Evolutionary conservation across 352 stramenopile species (phyloP), one percentile per base, ranked within the genome.

Genomic region (Blastocystis sp.): DNA sequence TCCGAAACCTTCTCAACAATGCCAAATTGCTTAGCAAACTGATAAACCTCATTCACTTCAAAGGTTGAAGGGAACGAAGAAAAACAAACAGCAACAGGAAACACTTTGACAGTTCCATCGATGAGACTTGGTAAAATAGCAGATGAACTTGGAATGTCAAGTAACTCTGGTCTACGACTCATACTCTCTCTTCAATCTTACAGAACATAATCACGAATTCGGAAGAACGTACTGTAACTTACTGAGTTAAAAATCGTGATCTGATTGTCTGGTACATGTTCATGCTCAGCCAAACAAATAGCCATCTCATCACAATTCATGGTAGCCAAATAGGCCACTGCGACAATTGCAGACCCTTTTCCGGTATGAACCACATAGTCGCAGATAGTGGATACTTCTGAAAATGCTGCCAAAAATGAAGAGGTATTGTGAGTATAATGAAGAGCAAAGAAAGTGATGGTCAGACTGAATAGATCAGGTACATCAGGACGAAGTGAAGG

Each of bases 11-110:
- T 65, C 35, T 83, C 71, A 19, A 83, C 71, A 24, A 52, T 83
- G 4, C 71, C 71, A 43, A 83, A 83, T 35, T 39, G 29, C 27
- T 43, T 83, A 51, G 71, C 71, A 39, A 83, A 83, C 24, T 57
- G 51, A 56, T 83, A 83, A 24, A 66, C 49, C 7, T 83, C 71
- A n/a, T 66, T 83, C 71, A 83, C 27, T 4, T 43, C 14, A 39
- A 65, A 83, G 29, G 51, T 66, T 1, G 51, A 29, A 21, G 71
- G 71, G 29, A 83, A 24, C 21, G 56, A 43, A 19, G 39, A 83
- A 21, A 83, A 59, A 27, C 51, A 46, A 42, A 83, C 42, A 5
- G 71, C 71, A 0, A 83, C 46, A 9, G 71, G 71, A 43, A 83
- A 83, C 2, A 83, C 71, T 35, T 37, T 83, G 12, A 83, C 0